Conservation (phyloP, 2,329 filamentous ascomycete genomes). For the Cladophialophora psammophila region DNA sequence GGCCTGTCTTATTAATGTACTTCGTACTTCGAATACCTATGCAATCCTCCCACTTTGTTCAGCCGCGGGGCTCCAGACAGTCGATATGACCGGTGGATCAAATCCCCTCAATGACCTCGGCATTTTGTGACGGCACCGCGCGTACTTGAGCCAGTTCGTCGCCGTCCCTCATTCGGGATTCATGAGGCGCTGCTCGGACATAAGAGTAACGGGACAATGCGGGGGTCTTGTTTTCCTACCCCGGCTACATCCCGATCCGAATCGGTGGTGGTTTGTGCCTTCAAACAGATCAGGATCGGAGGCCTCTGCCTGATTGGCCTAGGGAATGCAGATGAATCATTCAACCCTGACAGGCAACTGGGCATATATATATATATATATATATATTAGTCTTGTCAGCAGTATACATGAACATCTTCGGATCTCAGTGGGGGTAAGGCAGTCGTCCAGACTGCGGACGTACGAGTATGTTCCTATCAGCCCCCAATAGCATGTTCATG, state of each 20-base stretch:
- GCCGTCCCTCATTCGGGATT: background rate
- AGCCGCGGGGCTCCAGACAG: background rate
- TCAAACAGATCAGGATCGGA: background rate
- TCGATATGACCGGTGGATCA: background rate
- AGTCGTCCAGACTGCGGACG: background rate
- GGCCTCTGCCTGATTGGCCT: background rate
- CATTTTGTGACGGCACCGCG: background rate
- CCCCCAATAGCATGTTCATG: background rate
- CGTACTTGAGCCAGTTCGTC: background rate
- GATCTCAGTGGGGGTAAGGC: background rate
- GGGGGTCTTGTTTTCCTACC: background rate
- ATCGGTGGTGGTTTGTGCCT: background rate
- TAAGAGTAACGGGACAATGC: conserved; percentile 4
- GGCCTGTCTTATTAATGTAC: conserved; percentile 5
- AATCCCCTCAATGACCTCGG: conserved; percentile 8
- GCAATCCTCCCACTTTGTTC: background rate
- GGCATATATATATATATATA: background rate
- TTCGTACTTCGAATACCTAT: background rate
- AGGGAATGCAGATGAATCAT: background rate
- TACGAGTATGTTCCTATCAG: background rate
- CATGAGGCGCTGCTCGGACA: background rate
- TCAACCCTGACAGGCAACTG: background rate
- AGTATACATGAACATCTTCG: background rate
- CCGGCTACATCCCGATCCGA: background rate
- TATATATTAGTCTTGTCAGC: background rate